Percentiles rank a stretch among this genome's conserved stretches.
These are phyloP conservation scores for Oldenlandia corymbosa DNA, from an alignment of 257 asterid genomes.

Conservation along the genomic window DNA sequence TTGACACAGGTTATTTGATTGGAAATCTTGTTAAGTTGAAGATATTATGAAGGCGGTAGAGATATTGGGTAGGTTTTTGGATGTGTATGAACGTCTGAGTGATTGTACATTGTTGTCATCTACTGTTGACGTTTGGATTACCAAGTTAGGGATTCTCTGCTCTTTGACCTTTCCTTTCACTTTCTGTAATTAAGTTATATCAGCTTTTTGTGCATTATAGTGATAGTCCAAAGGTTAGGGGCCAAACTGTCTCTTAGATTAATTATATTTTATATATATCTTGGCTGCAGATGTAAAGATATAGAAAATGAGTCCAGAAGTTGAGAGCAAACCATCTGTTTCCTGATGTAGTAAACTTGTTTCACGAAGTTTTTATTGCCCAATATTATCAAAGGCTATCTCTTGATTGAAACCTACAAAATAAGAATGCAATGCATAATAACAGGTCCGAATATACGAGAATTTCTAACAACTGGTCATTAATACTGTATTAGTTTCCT, in stretches of 20 bases:
- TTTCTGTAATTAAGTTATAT: background rate
- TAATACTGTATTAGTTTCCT: constrained; percentile 2
- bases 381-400: background rate
- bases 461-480: background rate
- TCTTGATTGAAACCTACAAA: background rate
- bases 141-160: background rate
- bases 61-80: background rate
- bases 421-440: background rate
- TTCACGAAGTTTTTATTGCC: background rate
- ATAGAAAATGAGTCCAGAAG: background rate
- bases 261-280: background rate
- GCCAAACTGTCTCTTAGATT: background rate
- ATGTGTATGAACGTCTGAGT: background rate
- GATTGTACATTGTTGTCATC: background rate
- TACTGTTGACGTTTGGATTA: background rate
- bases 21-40: background rate
- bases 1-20: background rate
- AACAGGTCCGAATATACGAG: background rate
- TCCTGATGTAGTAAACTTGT: background rate
- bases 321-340: background rate
- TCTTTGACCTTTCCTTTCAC: background rate
- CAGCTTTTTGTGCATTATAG: background rate
- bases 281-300: background rate
- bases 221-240: background rate
- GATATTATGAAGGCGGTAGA: background rate